phyloP scores from a whole-genome alignment of 495 filamentous ascomycete species.

The Penicillium ochrochloron region DNA sequence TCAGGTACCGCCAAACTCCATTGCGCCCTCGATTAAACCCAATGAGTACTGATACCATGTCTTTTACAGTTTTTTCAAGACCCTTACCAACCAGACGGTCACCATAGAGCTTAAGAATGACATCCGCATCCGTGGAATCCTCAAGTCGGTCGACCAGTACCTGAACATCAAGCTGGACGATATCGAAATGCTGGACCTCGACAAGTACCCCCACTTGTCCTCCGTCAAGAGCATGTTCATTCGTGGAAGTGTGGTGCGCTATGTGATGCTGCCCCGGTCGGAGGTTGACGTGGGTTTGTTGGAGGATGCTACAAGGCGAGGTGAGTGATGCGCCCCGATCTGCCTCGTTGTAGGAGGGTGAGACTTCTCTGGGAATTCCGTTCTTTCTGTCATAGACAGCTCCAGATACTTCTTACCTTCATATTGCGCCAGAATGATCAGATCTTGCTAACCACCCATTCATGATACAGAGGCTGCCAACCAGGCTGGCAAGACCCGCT shows the following conservation, averaged over 20 bases:
- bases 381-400: not conserved
- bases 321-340: slow-evolving; percentile 52
- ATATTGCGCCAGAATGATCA: not conserved
- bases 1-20: slow-evolving; percentile 39
- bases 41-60: not conserved
- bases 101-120: slow-evolving; percentile 99
- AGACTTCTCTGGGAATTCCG: not conserved
- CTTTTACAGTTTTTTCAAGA: slow-evolving; percentile 90
- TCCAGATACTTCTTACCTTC: not conserved
- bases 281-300: slow-evolving; percentile 88
- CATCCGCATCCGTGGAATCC: slow-evolving; percentile 88
- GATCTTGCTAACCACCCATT: slow-evolving; percentile 16
- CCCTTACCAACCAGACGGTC: slow-evolving; percentile 93
- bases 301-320: slow-evolving; percentile 95
- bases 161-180: slow-evolving; percentile 99
- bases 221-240: slow-evolving; percentile 99
- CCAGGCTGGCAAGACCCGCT: slow-evolving; percentile 55
- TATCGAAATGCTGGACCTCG: slow-evolving; percentile 85
- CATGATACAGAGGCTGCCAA: slow-evolving; percentile 53
- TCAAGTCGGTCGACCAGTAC: slow-evolving; percentile 98
- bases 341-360: no score
- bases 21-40: slow-evolving; percentile 6
- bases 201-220: slow-evolving; percentile 88
- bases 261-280: slow-evolving; percentile 86
- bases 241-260: slow-evolving; percentile 92